phyloP scores from a whole-genome alignment of 1,284 basidiomycete species.

The Puccinia polysora region DNA sequence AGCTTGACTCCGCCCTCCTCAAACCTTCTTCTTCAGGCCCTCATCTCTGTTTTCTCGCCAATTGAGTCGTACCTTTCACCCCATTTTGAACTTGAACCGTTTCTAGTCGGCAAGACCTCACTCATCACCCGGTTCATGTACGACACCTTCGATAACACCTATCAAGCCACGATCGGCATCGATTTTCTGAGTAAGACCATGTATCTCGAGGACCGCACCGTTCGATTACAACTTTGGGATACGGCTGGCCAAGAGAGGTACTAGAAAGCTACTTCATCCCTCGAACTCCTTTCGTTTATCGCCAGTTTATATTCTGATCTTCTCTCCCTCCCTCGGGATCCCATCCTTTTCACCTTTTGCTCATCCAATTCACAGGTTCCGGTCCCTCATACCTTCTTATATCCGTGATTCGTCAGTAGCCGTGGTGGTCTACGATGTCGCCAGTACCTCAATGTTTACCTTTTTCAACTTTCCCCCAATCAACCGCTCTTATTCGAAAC shows the following conservation, averaged over 20 bases:
- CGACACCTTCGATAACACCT: constrained; percentile 99
- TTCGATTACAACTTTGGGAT: constrained; percentile 96
- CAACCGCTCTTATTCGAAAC: not conserved
- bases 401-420: constrained; percentile 98
- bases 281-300: too few relatives aligned
- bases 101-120: constrained; percentile 64
- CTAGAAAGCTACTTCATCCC: not conserved
- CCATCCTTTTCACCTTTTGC: not conserved
- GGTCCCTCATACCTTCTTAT: constrained; percentile 96
- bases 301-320: too few relatives aligned
- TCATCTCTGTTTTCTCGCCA: too few relatives aligned
- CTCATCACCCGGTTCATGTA: constrained; percentile 97
- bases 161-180: constrained; percentile 99
- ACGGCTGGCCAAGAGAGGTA: constrained; percentile 82
- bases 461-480: not conserved
- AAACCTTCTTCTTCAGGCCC: too few relatives aligned
- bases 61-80: too few relatives aligned
- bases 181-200: constrained; percentile 99
- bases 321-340: not conserved
- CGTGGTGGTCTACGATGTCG: constrained; percentile 97
- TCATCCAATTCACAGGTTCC: constrained; percentile 66
- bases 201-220: constrained; percentile 98
- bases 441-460: constrained; percentile 63
- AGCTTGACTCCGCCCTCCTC: too few relatives aligned
- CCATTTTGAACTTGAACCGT: too few relatives aligned